Conservation (phyloP, 768 basidiomycete genomes). For the Rhizopogon vesiculosus region DNA sequence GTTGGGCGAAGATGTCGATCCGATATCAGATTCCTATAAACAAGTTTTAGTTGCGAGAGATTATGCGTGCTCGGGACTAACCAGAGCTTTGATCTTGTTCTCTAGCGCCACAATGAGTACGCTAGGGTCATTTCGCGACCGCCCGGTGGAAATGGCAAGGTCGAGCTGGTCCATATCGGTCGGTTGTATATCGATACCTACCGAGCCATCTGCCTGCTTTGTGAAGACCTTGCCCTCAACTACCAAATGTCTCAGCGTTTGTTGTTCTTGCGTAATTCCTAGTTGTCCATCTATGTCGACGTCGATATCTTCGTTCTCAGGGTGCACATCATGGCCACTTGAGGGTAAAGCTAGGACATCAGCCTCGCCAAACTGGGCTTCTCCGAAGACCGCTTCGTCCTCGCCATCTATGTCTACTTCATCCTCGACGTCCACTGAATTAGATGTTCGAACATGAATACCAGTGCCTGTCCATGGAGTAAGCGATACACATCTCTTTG, state of each 20-base stretch:
- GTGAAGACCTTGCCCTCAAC: constrained; percentile 42
- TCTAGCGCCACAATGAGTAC: constrained; percentile 53
- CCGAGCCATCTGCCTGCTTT: constrained; percentile 13
- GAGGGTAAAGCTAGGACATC: constrained; percentile 47
- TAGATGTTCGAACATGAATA: constrained; percentile 57
- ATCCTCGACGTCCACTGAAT: constrained; percentile 66
- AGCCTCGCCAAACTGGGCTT: constrained; percentile 70
- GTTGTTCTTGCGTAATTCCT: constrained; percentile 17
- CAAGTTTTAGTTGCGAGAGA: neutral
- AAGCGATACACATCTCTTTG: neutral
- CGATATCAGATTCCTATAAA: neutral
- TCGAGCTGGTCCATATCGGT: constrained; percentile 45
- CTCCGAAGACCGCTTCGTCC: constrained; percentile 61
- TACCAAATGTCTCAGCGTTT: constrained; percentile 48
- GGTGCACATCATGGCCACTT: constrained; percentile 16
- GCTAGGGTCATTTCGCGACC: constrained; percentile 41
- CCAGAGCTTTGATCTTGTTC: constrained; percentile 54
- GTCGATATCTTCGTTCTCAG: constrained; percentile 41
- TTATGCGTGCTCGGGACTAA: constrained; percentile 24
- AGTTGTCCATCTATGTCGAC: constrained; percentile 25
- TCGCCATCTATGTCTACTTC: constrained; percentile 81
- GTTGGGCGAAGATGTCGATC: constrained; percentile 31
- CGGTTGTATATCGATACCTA: constrained; percentile 32
- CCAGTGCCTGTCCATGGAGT: constrained; percentile 50
- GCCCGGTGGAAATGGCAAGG: constrained; percentile 44